Evolutionary conservation across 352 stramenopile species (phyloP).

Genomic region (Plasmopara muralis): DNA sequence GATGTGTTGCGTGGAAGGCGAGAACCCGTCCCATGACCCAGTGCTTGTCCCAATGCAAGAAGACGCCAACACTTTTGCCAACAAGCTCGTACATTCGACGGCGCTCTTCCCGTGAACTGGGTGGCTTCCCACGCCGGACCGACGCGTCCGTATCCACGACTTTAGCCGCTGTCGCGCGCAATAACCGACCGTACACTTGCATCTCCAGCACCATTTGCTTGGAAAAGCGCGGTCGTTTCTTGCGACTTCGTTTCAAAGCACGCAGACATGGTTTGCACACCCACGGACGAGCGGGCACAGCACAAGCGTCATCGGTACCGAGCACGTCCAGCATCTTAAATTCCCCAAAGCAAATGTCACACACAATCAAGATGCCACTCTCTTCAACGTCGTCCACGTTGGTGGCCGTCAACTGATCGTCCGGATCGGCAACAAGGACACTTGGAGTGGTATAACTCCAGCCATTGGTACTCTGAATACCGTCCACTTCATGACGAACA

Average conservation of each 20-base stretch:
- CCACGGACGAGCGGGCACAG: conserved; percentile 57
- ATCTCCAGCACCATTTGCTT: conserved; percentile 85
- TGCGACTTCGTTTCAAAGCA: conserved; percentile 67
- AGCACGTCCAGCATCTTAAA: conserved; percentile 67
- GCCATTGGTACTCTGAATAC: conserved; percentile 13
- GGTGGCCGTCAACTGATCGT: conserved; percentile 24
- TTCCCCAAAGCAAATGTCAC: conserved; percentile 67
- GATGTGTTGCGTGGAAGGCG: conserved; percentile 45
- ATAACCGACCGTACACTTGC: conserved; percentile 62
- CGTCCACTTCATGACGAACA: conserved; percentile 19
- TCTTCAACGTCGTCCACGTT: conserved; percentile 32
- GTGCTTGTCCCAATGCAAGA: conserved; percentile 69
- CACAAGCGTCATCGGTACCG: conserved; percentile 25
- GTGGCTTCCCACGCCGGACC: conserved; percentile 41
- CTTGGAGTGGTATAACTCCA: conserved; percentile 20
- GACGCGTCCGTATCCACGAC: conserved; percentile 39
- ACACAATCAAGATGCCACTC: conserved; percentile 56
- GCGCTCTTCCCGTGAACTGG: conserved; percentile 38
- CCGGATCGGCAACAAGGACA: conserved; percentile 36
- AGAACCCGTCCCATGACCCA: conserved; percentile 70
- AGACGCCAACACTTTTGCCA: conserved; percentile 58
- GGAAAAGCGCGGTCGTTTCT: conserved; percentile 72
- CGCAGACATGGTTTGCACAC: conserved; percentile 61
- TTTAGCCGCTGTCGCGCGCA: conserved; percentile 63
- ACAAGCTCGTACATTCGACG: conserved; percentile 53